A percentile compares a stretch with the other conserved stretches of the same genome.
Evolutionary conservation across 352 stramenopile genomes (phyloP).

Genomic region (Aphanomyces cochlioides): DNA sequence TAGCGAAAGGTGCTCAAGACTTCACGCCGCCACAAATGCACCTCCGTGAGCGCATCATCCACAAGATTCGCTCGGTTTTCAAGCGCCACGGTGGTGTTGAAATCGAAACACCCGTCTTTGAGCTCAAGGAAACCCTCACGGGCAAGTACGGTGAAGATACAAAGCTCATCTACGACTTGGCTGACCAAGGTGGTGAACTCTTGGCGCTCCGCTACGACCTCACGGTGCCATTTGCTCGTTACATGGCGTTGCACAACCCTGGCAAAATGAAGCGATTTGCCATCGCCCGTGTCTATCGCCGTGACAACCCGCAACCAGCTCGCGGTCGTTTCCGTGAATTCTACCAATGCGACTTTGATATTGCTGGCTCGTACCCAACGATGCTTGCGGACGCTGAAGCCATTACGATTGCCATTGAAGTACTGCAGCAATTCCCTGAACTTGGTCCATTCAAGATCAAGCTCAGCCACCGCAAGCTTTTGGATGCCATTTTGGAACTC

Average conservation of each 20-base stretch:
- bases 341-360: constrained; percentile 99
- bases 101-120: constrained; percentile 98
- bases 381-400: constrained; percentile 98
- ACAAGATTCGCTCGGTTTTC: constrained; percentile 97
- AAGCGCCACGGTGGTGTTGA: constrained; percentile 97
- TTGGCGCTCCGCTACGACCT: constrained; percentile 95
- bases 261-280: constrained; percentile 99
- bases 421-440: constrained; percentile 81
- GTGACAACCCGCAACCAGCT: constrained; percentile 93
- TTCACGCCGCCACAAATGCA: constrained; percentile 96
- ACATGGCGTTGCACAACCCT: constrained; percentile 95
- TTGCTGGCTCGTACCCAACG: constrained; percentile 91
- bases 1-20: constrained; percentile 92
- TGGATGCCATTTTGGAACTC: constrained; percentile 97
- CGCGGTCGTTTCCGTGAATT: constrained; percentile 97
- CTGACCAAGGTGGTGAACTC: constrained; percentile 96
- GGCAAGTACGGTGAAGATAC: constrained; percentile 99
- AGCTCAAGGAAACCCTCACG: constrained; percentile 98
- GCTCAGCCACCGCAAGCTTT: constrained; percentile 94
- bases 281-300: constrained; percentile 96
- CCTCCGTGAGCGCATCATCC: constrained; percentile 95
- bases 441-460: constrained; percentile 95
- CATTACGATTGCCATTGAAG: constrained; percentile 92
- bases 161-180: constrained; percentile 99
- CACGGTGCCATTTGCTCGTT: constrained; percentile 98